Base-by-base conservation (phyloP, 2,329 filamentous ascomycete species). In the Pseudocercospora eumusae region DNA sequence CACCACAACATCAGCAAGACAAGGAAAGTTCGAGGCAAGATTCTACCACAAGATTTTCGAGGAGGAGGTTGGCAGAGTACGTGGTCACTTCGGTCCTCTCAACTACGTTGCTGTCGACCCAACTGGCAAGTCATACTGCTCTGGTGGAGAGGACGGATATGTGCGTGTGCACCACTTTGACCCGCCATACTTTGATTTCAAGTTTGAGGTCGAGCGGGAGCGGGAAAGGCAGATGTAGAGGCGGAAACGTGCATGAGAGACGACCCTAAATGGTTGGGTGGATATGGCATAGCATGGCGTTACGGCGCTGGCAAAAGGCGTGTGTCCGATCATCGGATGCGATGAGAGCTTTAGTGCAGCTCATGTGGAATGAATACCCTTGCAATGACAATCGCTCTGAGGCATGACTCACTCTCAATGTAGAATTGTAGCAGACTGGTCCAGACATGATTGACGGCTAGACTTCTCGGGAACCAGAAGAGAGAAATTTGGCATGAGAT, bases 31-130 rank as follows among this genome's bases (percentile, higher is more conserved):
- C 83, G 95, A 99, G 81, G 95, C 95, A 49, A 88, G 95, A 69
- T 99, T 99, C 85, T 99, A 97, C 85, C 95, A 99, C 88, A 98
- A 96, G 86, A 89, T 99, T 77, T 98, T 99, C 77, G 92, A 96
- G 80, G 93, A 99, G 79, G 95, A 99, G 83, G 93, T 98, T 74
- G 95, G 95, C 71, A 89, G 95, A 83, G 95, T 99, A 68, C 87
- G 92, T 76, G 95, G 95, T 67, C 95, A 99, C 80, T 99, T 99
- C 80, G 95, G 95, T 76, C 95, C 90, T 69, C 84, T 97, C 66
- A 97, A 99, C 84, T 97, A 95, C 66, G 92, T 99, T 71, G 93
- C 95, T 54, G 91, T 91, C 62, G 91, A 96, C 79, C 95, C 95
- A 28, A 89, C 89, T 64, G 95, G 95, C 74, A 93, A 90, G 76